Base-by-base conservation (phyloP, 495 filamentous ascomycete species). In the Parathielavia hyrcaniae region DNA sequence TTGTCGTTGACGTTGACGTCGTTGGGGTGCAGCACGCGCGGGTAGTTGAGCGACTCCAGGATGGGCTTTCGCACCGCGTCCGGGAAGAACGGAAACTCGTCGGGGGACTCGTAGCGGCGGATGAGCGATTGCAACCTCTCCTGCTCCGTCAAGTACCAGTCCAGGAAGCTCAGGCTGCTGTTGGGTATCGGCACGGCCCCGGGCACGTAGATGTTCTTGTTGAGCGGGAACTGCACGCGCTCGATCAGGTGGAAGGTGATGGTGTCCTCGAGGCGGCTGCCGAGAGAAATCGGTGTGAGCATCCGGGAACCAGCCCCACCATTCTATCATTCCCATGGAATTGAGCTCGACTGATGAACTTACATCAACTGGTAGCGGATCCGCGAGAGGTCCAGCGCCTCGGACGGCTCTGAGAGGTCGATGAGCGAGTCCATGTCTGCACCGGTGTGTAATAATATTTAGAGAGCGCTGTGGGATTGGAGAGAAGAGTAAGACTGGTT, bases 171-270 rank as follows among this genome's bases (percentile, higher is more conserved):
- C 32, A 92, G 79, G 50, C 63, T 59, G 61, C 73, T 77, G 64
- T 82, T 68, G n/a, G 91, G 89, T 62, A 97, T 88, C 32, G 77
- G 76, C 36, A 96, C 80, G n/a, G 88, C 90, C 58, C 87, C 88
- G 26, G 90, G 77, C 5, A 72, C 68, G 75, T 98, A 98, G 71
- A 98, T 89, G 67, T 86, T 90, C 52, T 79, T 76, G 77, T 97
- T 97, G 55, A 92, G 79, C 0, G 92, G 91, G 73, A 99, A 99
- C 75, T 99, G 95, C 35, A 91, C 95, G 23, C 95, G 88, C 71
- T 99, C 95, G 68, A 99, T 99, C 22, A 97, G 77, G 75, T 97
- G 90, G 76, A 96, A 99, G 66, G 88, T 96, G 68, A 99, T 97
- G 57, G 95, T 97, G 69, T 99, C 95, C 76, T 99, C 93, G 19